Percentiles rank a stretch among this genome's conserved stretches.
These are phyloP conservation scores for Dionaea muscipula DNA, from an alignment of 179 eudicot species.

Conservation along the genomic window DNA sequence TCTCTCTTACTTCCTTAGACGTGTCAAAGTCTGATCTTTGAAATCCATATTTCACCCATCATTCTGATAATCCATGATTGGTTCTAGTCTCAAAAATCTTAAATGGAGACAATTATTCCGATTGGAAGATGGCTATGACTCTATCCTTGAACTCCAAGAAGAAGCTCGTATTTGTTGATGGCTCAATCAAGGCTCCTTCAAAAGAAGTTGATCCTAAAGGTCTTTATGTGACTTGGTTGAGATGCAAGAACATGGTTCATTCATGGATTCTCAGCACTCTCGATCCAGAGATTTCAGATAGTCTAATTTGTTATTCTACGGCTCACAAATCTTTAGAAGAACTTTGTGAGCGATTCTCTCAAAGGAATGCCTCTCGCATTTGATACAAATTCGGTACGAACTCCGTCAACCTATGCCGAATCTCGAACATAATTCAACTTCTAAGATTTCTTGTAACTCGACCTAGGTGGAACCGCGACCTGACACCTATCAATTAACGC, in stretches of 20 bases:
- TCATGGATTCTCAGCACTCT: neutral
- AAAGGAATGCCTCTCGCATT: no score
- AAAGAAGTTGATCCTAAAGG: slow-evolving; percentile 1
- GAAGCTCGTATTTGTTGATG: slow-evolving; percentile 1
- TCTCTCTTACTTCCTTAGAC: neutral
- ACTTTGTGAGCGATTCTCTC: neutral
- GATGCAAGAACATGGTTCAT: neutral
- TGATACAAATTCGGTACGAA: no score
- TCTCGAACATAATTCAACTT: no score
- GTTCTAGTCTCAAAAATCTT: slow-evolving; percentile 4
- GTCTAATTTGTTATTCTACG: neutral
- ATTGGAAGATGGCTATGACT: slow-evolving; percentile 8
- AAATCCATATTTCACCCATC: slow-evolving; percentile 4
- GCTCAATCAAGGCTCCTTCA: slow-evolving; percentile 6
- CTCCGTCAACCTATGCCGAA: no score
- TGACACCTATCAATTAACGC: no score
- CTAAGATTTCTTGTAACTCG: no score
- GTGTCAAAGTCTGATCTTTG: neutral
- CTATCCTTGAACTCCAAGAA: slow-evolving; percentile 8
- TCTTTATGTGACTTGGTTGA: neutral
- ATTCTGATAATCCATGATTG: slow-evolving; percentile 6
- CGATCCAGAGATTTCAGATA: neutral
- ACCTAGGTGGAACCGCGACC: no score
- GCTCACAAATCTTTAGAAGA: neutral
- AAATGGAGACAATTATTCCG: slow-evolving; percentile 8